Percentiles rank a stretch among this genome's conserved stretches.
These are phyloP conservation scores for Rhinocladiella similis DNA, from an alignment of 2,329 filamentous ascomycete species.

Conservation along the genomic window DNA sequence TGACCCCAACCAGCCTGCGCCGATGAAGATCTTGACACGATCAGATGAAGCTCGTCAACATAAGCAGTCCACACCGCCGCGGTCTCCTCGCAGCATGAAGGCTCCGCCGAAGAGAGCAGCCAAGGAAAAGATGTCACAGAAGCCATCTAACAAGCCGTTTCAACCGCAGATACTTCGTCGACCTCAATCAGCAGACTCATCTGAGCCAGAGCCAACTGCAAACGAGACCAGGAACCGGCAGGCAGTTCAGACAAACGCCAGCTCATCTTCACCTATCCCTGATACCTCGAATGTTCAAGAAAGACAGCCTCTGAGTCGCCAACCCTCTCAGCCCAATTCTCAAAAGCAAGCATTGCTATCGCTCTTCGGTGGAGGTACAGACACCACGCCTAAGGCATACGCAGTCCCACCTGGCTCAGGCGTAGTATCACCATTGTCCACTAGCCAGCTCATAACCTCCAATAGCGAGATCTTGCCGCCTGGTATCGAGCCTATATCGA, in stretches of 20 bases:
- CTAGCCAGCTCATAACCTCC: slow-evolving; percentile 22
- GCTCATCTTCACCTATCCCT: neutral
- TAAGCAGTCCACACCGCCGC: slow-evolving; percentile 10
- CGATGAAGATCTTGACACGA: slow-evolving; percentile 31
- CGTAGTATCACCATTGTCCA: slow-evolving; percentile 23
- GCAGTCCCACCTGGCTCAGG: slow-evolving; percentile 11
- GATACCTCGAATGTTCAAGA: neutral
- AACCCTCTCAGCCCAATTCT: slow-evolving; percentile 30
- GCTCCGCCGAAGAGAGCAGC: slow-evolving; percentile 10
- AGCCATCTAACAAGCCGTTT: slow-evolving; percentile 44
- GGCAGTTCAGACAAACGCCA: neutral
- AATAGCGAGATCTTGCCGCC: slow-evolving; percentile 24
- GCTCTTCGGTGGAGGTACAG: slow-evolving; percentile 57
- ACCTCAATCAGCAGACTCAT: slow-evolving; percentile 40
- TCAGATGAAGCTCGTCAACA: slow-evolving; percentile 22
- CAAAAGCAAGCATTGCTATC: slow-evolving; percentile 56
- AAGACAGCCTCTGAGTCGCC: slow-evolving; percentile 17
- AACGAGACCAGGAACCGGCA: slow-evolving; percentile 16
- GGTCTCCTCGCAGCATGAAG: slow-evolving; percentile 18
- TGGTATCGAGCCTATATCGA: slow-evolving; percentile 29
- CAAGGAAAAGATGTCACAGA: slow-evolving; percentile 19
- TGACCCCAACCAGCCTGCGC: slow-evolving; percentile 28
- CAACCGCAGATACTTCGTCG: slow-evolving; percentile 57
- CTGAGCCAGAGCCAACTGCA: slow-evolving; percentile 14
- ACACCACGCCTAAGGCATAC: slow-evolving; percentile 10